Base-by-base conservation (phyloP, 129 eudicot genomes). In the Pittosporum tobira region DNA sequence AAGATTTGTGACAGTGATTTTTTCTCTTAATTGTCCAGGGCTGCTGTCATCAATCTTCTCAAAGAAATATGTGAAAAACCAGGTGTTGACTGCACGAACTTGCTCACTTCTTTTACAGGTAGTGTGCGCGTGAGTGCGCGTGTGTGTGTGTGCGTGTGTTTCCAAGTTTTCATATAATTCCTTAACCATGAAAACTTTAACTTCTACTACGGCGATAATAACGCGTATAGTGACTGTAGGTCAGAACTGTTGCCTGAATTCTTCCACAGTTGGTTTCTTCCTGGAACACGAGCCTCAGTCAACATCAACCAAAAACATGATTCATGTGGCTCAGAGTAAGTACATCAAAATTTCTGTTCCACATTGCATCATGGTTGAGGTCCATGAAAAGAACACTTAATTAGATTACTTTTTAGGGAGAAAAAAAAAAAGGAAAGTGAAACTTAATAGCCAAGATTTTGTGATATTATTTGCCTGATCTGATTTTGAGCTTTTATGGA, bases 281-380 rank as follows among this genome's bases (percentile, higher is more conserved):
- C 84, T 78, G 25, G 70, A 74, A 23, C 81, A 85, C 59, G 95
- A 81, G 71, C 95, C 89, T 62, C 95, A 81, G 43, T 64, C 95
- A 6, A 81, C 86, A 60, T 79, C 95, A 11, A 80, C 84, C 13
- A 85, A 85, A 59, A 85, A 85, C 81, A 64, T 85, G 89, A 74
- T 85, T 21, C 95, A 81, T 68, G 59, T 85, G 50, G 81, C 87
- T 29, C 95, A 85, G 65, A 85, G 95, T 81, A 85, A 66, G 85
- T 50, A 21, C 4, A 29, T 51, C 9, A 12, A 8, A 51, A 5
- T 21, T 24, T 12, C 2, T 12, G 45, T 40, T 40, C 16, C 13
- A 40, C 18, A 10, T 13, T 13, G 16, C 45, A 34, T 34, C 9
- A 34, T 5, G 6, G 38, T 11, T 34, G 9, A 5, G 38, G 38